These are phyloP conservation scores for Truncatella angustata DNA, from an alignment of 2,329 filamentous ascomycete genomes.

Conservation along the genomic window DNA sequence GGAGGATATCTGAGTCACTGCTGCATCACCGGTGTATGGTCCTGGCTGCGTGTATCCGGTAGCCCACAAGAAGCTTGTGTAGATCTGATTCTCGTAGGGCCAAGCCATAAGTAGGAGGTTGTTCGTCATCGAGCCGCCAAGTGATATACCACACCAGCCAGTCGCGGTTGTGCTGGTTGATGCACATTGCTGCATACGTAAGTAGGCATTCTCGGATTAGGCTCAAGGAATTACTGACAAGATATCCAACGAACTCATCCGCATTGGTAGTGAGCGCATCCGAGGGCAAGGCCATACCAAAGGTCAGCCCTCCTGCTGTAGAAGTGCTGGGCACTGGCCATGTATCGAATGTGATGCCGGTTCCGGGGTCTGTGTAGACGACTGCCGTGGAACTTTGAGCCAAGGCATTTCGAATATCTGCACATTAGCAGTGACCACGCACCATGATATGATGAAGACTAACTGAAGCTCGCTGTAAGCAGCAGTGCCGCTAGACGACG, in stretches of 20 bases:
- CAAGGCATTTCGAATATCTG: conserved; percentile 10
- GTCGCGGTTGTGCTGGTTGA: conserved; percentile 42
- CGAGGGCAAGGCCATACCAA: conserved; percentile 53
- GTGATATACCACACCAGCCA: conserved; percentile 58
- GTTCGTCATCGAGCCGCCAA: conserved; percentile 57
- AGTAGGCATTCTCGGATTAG: conserved; percentile 10
- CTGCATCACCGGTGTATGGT: conserved; percentile 60
- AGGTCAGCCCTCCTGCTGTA: conserved; percentile 45
- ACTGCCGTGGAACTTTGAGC: conserved; percentile 9
- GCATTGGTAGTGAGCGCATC: conserved; percentile 45
- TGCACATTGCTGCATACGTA: conserved; percentile 39
- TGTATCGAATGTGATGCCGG: conserved; percentile 53
- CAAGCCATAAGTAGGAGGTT: conserved; percentile 58
- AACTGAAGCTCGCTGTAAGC: conserved; percentile 6
- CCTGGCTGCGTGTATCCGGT: conserved; percentile 58
- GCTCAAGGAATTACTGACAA: conserved; percentile 37
- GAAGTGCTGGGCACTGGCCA: conserved; percentile 38
- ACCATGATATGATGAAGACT: background rate
- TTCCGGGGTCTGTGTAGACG: conserved; percentile 26
- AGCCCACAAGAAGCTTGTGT: conserved; percentile 57
- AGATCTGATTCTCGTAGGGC: conserved; percentile 49
- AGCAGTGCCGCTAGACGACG: background rate
- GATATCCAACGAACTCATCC: conserved; percentile 58
- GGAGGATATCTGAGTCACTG: conserved; percentile 58
- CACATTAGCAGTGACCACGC: background rate